Conservation (phyloP, 768 basidiomycete species). For the Lactarius quietus region DNA sequence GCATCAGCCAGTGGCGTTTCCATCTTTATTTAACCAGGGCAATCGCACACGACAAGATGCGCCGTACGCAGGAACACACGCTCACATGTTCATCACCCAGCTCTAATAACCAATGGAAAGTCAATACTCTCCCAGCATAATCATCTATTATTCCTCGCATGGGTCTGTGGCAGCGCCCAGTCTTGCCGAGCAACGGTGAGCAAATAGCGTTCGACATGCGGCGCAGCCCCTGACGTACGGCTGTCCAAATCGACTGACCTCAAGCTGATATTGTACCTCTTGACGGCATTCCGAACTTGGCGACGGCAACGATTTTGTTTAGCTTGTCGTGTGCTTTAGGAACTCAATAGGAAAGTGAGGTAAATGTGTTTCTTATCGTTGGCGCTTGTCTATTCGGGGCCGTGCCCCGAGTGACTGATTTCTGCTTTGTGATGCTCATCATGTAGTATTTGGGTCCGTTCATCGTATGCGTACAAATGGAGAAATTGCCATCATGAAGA, state of each 20-base stretch:
- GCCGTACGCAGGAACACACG: too few relatives aligned
- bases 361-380: not conserved
- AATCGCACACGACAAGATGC: not conserved
- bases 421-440: not conserved
- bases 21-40: not conserved
- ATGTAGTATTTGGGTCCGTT: not conserved
- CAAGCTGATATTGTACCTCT: not conserved
- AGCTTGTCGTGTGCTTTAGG: not conserved
- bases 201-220: not conserved
- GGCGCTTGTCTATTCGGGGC: not conserved
- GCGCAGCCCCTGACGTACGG: not conserved
- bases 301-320: not conserved
- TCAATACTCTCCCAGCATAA: not conserved
- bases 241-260: not conserved
- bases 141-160: not conserved
- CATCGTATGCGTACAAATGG: slow-evolving; percentile 38
- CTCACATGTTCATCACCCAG: too few relatives aligned
- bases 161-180: not conserved
- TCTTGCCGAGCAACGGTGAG: not conserved
- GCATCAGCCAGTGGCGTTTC: not conserved
- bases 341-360: not conserved
- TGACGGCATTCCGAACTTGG: not conserved
- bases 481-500: slow-evolving; percentile 33
- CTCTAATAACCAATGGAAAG: not conserved
- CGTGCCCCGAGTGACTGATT: not conserved